These are phyloP conservation scores for Botrytis fabae DNA, from an alignment of 2,329 filamentous ascomycete genomes.

Conservation along the genomic window DNA sequence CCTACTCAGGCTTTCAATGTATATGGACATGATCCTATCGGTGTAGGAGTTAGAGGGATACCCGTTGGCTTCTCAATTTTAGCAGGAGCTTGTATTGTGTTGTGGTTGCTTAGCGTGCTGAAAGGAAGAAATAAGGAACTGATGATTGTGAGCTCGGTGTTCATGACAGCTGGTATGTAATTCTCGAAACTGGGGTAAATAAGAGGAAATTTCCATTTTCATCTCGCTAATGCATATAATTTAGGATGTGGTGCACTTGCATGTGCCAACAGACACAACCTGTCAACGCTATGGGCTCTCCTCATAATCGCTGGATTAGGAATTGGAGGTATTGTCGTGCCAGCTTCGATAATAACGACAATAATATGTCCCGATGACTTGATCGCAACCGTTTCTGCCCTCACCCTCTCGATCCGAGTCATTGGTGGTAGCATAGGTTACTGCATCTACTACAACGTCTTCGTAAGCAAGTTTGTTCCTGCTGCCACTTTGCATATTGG, in stretches of 20 bases:
- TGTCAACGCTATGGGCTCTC: constrained; percentile 55
- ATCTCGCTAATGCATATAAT: constrained; percentile 40
- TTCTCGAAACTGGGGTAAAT: neutral
- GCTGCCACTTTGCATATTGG: constrained; percentile 29
- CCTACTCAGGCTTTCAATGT: constrained; percentile 61
- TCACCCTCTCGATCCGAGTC: constrained; percentile 69
- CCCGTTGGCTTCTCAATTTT: constrained; percentile 66
- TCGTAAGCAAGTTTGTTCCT: constrained; percentile 45
- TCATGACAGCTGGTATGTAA: constrained; percentile 64
- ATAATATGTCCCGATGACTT: constrained; percentile 70
- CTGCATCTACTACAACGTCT: constrained; percentile 56
- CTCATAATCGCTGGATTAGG: constrained; percentile 63
- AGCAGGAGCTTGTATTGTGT: constrained; percentile 57
- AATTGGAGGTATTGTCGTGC: constrained; percentile 59
- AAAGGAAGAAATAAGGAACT: constrained; percentile 60
- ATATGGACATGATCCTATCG: constrained; percentile 63
- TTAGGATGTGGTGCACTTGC: constrained; percentile 52
- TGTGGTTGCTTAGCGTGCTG: constrained; percentile 57
- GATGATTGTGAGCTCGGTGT: constrained; percentile 56
- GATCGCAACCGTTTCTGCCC: constrained; percentile 66
- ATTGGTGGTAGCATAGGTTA: constrained; percentile 67
- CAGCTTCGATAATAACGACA: constrained; percentile 65
- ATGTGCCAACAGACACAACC: constrained; percentile 52
- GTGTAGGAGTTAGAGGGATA: constrained; percentile 63
- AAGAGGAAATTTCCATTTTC: constrained; percentile 40